Conservation (phyloP, 2,329 filamentous ascomycete genomes). For the Aspergillus fumigatus region DNA sequence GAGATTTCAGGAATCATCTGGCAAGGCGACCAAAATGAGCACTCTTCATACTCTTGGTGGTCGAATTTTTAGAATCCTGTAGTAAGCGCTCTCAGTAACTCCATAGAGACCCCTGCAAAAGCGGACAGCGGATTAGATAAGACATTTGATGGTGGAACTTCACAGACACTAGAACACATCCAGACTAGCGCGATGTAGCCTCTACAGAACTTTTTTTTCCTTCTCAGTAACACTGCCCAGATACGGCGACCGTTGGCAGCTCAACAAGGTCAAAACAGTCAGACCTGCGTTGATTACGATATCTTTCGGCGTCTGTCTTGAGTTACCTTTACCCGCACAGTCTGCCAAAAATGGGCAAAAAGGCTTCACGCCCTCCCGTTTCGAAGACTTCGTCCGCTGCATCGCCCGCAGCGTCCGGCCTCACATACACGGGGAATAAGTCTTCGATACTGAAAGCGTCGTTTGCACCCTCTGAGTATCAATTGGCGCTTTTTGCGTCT, state of each 20-base stretch:
- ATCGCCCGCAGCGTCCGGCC: constrained; percentile 32
- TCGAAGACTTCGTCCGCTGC: constrained; percentile 43
- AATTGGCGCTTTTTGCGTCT: constrained; percentile 50
- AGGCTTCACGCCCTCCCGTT: constrained; percentile 38
- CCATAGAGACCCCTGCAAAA: neutral
- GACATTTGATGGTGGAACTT: constrained; percentile 13
- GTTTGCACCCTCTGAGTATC: constrained; percentile 48
- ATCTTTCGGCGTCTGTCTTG: neutral
- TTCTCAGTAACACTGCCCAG: constrained; percentile 26
- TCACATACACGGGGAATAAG: constrained; percentile 37
- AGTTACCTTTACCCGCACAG: constrained; percentile 1
- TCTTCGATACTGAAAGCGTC: constrained; percentile 47
- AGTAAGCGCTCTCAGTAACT: neutral
- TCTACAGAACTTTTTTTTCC: constrained; percentile 43
- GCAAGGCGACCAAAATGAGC: neutral
- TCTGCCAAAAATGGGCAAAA: constrained; percentile 42
- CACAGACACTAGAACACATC: constrained; percentile 21
- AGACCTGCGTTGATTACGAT: neutral
- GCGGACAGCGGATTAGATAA: constrained; percentile 31
- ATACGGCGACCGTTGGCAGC: constrained; percentile 22
- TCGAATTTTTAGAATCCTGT: neutral
- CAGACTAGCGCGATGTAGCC: constrained; percentile 27
- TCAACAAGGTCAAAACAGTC: constrained; percentile 16
- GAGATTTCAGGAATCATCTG: neutral
- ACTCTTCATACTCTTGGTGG: neutral